phyloP scores from a whole-genome alignment of 768 basidiomycete genomes.

The Cystofilobasidium ferigula region DNA sequence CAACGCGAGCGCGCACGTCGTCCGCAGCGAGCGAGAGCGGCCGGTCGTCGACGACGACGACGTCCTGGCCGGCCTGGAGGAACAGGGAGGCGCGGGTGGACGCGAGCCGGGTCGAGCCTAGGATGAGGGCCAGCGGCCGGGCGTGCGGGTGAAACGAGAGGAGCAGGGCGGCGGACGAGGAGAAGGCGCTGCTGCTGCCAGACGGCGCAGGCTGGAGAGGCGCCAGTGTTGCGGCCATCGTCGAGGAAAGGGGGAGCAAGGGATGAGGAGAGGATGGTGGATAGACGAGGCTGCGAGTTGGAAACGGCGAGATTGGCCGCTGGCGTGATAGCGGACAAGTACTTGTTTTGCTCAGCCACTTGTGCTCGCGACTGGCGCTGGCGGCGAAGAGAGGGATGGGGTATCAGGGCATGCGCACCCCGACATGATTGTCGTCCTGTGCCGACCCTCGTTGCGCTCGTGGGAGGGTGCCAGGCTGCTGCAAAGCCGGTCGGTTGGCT shows the following conservation, averaged over 20 bases:
- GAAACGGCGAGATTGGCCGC: too few relatives aligned
- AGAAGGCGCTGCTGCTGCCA: not conserved
- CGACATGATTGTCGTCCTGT: too few relatives aligned
- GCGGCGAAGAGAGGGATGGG: too few relatives aligned
- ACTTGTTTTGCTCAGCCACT: too few relatives aligned
- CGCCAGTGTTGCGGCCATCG: not conserved
- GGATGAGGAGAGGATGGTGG: too few relatives aligned
- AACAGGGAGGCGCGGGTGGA: slow-evolving; percentile 72
- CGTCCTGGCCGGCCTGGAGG: slow-evolving; percentile 64
- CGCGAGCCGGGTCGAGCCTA: slow-evolving; percentile 70
- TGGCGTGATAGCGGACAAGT: too few relatives aligned
- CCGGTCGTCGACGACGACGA: slow-evolving; percentile 51
- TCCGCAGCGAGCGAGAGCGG: slow-evolving; percentile 47
- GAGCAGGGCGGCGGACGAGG: slow-evolving; percentile 13
- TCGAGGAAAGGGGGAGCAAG: not conserved
- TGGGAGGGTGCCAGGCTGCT: too few relatives aligned
- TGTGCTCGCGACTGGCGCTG: too few relatives aligned
- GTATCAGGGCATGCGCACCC: too few relatives aligned
- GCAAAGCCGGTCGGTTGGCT: too few relatives aligned
- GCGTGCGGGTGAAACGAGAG: slow-evolving; percentile 14
- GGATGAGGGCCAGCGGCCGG: slow-evolving; percentile 43
- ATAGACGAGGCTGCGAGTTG: too few relatives aligned
- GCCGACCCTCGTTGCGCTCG: too few relatives aligned
- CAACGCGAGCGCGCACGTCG: slow-evolving; percentile 57
- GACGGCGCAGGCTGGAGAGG: not conserved